Percentiles rank a stretch among this genome's conserved stretches.
These are phyloP conservation scores for Cytauxzoon felis DNA, from an alignment of 169 alveolate species.

Conservation along the genomic window DNA sequence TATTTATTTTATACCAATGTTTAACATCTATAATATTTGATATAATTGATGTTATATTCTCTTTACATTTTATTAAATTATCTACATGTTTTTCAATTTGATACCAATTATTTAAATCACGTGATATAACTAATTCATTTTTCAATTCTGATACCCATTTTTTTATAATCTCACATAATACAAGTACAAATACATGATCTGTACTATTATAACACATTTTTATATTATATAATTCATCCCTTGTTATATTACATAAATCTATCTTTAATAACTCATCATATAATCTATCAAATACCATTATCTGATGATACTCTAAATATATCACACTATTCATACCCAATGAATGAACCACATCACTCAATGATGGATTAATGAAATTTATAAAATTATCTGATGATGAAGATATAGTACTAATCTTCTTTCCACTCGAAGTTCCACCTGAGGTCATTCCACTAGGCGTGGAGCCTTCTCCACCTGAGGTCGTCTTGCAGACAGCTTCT, in stretches of 20 bases:
- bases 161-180: constrained; percentile 37
- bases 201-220: constrained; percentile 23
- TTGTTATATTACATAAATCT: constrained; percentile 32
- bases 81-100: constrained; percentile 30
- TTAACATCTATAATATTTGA: constrained; percentile 32
- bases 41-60: constrained; percentile 9
- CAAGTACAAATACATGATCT: constrained; percentile 44
- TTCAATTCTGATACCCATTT: constrained; percentile 9
- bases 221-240: constrained; percentile 8
- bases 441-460: too few species aligned
- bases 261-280: constrained; percentile 24
- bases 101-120: constrained; percentile 27
- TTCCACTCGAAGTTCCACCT: too few species aligned
- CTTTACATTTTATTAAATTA: constrained; percentile 1
- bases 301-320: too few species aligned
- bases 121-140: constrained; percentile 25
- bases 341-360: too few species aligned
- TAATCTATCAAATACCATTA: too few species aligned
- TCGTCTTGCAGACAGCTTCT: too few species aligned
- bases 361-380: too few species aligned
- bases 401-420: too few species aligned
- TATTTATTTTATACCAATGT: constrained; percentile 31
- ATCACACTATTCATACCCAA: too few species aligned
- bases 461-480: too few species aligned
- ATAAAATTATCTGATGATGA: too few species aligned